These are phyloP conservation scores for Aspergillus glaucus DNA, from an alignment of 2,329 filamentous ascomycete species.

Conservation along the genomic window DNA sequence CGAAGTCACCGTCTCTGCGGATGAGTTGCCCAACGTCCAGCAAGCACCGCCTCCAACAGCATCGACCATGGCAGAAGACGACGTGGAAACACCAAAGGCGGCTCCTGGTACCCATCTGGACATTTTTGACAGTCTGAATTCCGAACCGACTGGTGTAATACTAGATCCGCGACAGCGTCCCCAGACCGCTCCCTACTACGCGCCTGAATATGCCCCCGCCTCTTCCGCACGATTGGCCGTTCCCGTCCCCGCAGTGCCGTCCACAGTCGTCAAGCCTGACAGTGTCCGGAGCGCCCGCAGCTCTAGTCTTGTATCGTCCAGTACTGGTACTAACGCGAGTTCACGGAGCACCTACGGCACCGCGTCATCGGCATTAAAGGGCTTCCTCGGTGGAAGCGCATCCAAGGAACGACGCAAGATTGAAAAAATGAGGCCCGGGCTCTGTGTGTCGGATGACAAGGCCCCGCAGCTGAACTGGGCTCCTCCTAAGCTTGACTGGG, in stretches of 20 bases:
- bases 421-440: constrained; percentile 20
- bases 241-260: constrained; percentile 27
- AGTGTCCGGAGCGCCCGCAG: constrained; percentile 34
- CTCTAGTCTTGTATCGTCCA: constrained; percentile 31
- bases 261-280: constrained; percentile 20
- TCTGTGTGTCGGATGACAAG: constrained; percentile 25
- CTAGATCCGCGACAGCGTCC: constrained; percentile 11
- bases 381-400: constrained; percentile 26
- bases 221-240: constrained; percentile 21
- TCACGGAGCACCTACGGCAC: constrained; percentile 29
- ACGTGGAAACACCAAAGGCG: background rate
- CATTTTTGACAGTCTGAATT: constrained; percentile 13
- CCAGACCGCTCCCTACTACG: constrained; percentile 19
- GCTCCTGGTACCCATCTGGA: constrained; percentile 9
- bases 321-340: constrained; percentile 24
- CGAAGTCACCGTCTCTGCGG: constrained; percentile 25
- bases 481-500: constrained; percentile 30
- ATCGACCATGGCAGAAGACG: background rate
- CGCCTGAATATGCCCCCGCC: constrained; percentile 17
- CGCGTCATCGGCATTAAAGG: constrained; percentile 31
- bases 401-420: constrained; percentile 23
- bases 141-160: constrained; percentile 14
- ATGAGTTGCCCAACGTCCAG: constrained; percentile 15
- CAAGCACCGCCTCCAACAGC: background rate
- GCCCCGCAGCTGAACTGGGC: constrained; percentile 33